These are phyloP conservation scores for Chamaecyparis obtusa DNA, from an alignment of 75 land plant genomes.

Conservation along the genomic window DNA sequence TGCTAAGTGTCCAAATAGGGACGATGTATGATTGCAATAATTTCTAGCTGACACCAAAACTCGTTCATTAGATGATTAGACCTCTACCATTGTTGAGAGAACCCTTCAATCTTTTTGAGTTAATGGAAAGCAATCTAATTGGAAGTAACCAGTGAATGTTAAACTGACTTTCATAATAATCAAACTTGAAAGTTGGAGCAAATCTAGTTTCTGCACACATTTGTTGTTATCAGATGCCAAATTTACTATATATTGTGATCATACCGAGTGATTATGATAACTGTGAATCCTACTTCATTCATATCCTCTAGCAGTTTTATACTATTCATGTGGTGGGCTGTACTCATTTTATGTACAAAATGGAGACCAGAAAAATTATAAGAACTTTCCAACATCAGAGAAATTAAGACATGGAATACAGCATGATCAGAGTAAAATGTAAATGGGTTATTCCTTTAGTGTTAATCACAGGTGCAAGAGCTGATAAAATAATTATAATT, in stretches of 20 bases:
- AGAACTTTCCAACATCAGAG: too few relatives aligned
- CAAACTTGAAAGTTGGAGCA: too few relatives aligned
- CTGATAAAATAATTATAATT: not conserved
- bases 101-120: too few relatives aligned
- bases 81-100: too few relatives aligned
- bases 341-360: not conserved
- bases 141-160: too few relatives aligned
- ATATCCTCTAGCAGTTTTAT: not conserved
- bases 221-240: not conserved
- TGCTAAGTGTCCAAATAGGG: too few relatives aligned
- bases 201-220: not conserved
- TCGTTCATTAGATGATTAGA: not conserved
- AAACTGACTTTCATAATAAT: too few relatives aligned
- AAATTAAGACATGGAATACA: too few relatives aligned
- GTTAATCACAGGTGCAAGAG: not conserved
- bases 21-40: not conserved
- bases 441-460: too few relatives aligned
- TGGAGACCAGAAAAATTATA: not conserved
- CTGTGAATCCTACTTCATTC: not conserved
- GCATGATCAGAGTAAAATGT: too few relatives aligned
- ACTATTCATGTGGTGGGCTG: not conserved
- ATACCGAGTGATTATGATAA: not conserved
- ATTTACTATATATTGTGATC: not conserved
- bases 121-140: too few relatives aligned
- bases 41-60: not conserved